Evolutionary conservation across 2,329 filamentous ascomycete species (phyloP), one percentile per base, ranked within the genome.

Genomic region (Aspergillus arachidicola): DNA sequence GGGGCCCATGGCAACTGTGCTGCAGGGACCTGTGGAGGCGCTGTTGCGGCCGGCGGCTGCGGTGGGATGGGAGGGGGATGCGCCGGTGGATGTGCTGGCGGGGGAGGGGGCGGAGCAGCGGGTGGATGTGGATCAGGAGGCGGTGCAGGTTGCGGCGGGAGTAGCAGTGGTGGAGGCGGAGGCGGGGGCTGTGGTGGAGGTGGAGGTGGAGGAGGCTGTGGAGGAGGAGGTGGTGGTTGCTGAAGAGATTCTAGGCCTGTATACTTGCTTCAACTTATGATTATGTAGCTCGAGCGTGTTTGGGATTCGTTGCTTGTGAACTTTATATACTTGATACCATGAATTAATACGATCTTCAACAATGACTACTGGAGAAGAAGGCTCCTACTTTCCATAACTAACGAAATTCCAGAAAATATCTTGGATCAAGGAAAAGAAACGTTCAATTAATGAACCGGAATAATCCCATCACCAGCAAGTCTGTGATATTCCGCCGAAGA

Each of bases 1-100:
- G 82, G 82, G 0, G 78, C 72, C 21, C 67, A 69, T 30, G 84
- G 84, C 0, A 82, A 81, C 62, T 86, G 85, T 67, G 80, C 76
- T 45, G 76, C 77, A 1, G 83, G 85, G 6, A 77, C 77, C 1
- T 78, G 78, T 62, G 75, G 75, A 16, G 76, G 73, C 32, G 82
- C 78, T 1, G 80, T 79, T 11, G 83, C 81, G 64, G 79, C 79
- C 19, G 80, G 77, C 23, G 72, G 77, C 38, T 82, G 79, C 60
- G 76, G 75, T 58, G 77, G 77, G 50, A 77, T 78, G 6, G 77
- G 78, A 63, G 72, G 71, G n/a, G 63, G 64, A 23, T 69, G 69
- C 21, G 67, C 69, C 45, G 68, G 72, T 3, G 86, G 84, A 46
- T 73, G 71, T 30, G 65, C 66, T 19, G 72, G 71, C 38, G 73